These are phyloP conservation scores for Graphium sp. DNA, from an alignment of 2,329 filamentous ascomycete genomes.

Conservation along the genomic window DNA sequence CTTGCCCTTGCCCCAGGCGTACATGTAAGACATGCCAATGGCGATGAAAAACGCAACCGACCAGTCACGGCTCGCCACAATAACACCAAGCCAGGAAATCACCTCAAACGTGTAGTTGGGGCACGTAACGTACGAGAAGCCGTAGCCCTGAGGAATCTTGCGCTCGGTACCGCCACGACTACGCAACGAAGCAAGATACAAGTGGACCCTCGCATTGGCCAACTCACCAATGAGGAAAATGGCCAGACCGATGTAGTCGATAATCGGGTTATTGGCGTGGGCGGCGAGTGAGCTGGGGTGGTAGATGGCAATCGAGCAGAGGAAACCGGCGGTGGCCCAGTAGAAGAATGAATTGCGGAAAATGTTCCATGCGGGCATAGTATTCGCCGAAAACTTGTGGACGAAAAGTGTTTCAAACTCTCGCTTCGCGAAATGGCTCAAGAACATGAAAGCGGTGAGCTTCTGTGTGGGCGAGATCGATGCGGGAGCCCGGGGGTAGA, in stretches of 20 bases:
- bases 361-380: conserved; percentile 83
- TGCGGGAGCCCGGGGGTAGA: conserved; percentile 24
- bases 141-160: conserved; percentile 72
- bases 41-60: conserved; percentile 60
- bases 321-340: conserved; percentile 68
- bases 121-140: conserved; percentile 78
- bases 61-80: conserved; percentile 64
- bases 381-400: conserved; percentile 86
- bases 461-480: conserved; percentile 51
- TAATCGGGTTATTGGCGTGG: conserved; percentile 20
- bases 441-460: conserved; percentile 56
- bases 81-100: conserved; percentile 70
- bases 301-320: conserved; percentile 78
- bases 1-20: conserved; percentile 77
- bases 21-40: conserved; percentile 66
- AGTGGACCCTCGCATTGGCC: conserved; percentile 65
- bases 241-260: conserved; percentile 52
- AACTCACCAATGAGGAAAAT: conserved; percentile 66
- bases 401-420: conserved; percentile 89
- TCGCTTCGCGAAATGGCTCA: conserved; percentile 82
- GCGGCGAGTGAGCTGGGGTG: conserved; percentile 55
- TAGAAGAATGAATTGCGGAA: conserved; percentile 94
- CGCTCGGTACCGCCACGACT: conserved; percentile 67
- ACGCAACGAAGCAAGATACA: conserved; percentile 62
- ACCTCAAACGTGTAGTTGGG: conserved; percentile 96